Evolutionary conservation across 2,329 filamentous ascomycete genomes (phyloP).

Genomic region (Colletotrichum sublineola): DNA sequence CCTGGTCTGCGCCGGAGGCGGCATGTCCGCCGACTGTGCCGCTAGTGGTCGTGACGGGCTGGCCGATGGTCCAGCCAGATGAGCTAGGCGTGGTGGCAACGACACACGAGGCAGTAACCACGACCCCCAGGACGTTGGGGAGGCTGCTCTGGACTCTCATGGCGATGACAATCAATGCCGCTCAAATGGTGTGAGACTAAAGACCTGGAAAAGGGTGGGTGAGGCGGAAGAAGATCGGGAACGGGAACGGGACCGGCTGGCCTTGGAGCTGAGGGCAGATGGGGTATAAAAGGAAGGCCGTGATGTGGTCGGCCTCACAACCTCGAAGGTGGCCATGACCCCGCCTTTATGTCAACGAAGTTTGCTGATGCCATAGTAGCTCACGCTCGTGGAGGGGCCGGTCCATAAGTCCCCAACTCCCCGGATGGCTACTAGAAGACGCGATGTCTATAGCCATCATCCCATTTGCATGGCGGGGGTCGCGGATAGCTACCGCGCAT

Average conservation of each 20-base stretch:
- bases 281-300: slow-evolving; percentile 22
- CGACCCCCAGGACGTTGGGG: slow-evolving; percentile 24
- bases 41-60: slow-evolving; percentile 30
- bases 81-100: slow-evolving; percentile 8
- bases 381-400: slow-evolving; percentile 20
- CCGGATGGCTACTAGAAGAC: slow-evolving; percentile 9
- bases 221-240: slow-evolving; percentile 2
- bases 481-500: slow-evolving; percentile 14
- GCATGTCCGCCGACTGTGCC: slow-evolving; percentile 34
- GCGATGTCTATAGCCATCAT: slow-evolving; percentile 20
- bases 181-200: slow-evolving; percentile 23
- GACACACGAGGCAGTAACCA: slow-evolving; percentile 20
- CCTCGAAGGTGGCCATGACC: slow-evolving; percentile 19
- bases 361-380: slow-evolving; percentile 26
- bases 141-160: slow-evolving; percentile 34
- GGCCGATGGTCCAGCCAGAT: slow-evolving; percentile 30
- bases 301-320: not conserved
- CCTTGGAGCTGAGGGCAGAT: slow-evolving; percentile 1
- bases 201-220: slow-evolving; percentile 31
- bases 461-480: slow-evolving; percentile 35
- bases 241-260: not conserved
- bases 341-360: slow-evolving; percentile 39
- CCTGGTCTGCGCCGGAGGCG: slow-evolving; percentile 32
- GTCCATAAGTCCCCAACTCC: slow-evolving; percentile 7
- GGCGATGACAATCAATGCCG: slow-evolving; percentile 22